Evolutionary conservation across 257 asterid species (phyloP), one percentile per base, ranked within the genome.

Genomic region (Knoxia roxburghii): DNA sequence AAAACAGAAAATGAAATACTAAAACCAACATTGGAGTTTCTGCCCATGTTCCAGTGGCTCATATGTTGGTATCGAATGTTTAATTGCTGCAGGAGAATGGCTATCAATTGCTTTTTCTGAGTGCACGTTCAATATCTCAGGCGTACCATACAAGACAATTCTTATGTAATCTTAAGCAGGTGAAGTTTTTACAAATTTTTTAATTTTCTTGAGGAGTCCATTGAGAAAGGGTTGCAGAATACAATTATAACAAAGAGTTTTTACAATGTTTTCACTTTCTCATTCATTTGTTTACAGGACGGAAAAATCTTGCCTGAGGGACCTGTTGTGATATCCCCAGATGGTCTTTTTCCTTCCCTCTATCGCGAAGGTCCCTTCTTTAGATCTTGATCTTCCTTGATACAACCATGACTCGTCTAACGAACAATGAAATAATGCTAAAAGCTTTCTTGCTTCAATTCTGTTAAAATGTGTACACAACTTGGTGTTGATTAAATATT

Each of bases 71-170:
- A 32, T n/a, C 33, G 56, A n/a, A 70, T 45, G 32, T 76, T 56
- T 78, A 39, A 68, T 67, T 81, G 79, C 43, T 81, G 82, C 90
- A 94, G 99, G 96, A 94, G 72, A 94, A 90, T 65, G 99, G 99
- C 72, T 94, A 90, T 80, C 95, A 94, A 71, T 74, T 94, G 72
- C 88, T 94, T 78, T 94, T 94, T 83, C 85, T 94, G 41, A 94
- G 99, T 67, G 99, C 99, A 65, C 97, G 97, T 51, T 78, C 99
- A 18, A 90, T 94, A 82, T 85, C 96, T 63, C 99, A 94, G 82
- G 85, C 97, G 68, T 90, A 81, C 76, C 81, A 63, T 65, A 94
- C 97, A 48, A 86, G 99, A 33, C 96, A 86, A 61, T 90, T 94
- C 79, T 81, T 94, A 43, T 75, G 80, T 59, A 88, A 87, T 64